Conservation (phyloP, 2,329 filamentous ascomycete genomes). For the Ciborinia camelliae region DNA sequence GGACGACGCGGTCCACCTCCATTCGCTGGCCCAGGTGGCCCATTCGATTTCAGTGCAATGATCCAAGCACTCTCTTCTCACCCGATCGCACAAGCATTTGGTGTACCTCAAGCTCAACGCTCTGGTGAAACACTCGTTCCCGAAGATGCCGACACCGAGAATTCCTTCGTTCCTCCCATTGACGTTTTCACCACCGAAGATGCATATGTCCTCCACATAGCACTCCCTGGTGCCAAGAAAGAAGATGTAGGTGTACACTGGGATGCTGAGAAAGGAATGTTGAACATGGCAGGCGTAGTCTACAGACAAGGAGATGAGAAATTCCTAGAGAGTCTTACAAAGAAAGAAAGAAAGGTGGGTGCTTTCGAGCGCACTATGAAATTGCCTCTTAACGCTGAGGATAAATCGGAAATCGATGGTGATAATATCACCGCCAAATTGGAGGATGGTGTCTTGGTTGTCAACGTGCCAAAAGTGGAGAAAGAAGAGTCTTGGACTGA, state of each 20-base stretch:
- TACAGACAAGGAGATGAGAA: slow-evolving; percentile 68
- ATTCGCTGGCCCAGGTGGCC: slow-evolving; percentile 25
- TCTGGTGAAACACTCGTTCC: slow-evolving; percentile 29
- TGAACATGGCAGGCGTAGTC: slow-evolving; percentile 69
- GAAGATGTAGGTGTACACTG: slow-evolving; percentile 75
- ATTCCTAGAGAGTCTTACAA: slow-evolving; percentile 59
- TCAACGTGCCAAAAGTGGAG: slow-evolving; percentile 74
- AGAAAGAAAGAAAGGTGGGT: slow-evolving; percentile 66
- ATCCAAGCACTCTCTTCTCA: slow-evolving; percentile 30
- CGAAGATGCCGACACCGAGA: slow-evolving; percentile 33
- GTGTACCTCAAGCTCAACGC: slow-evolving; percentile 22
- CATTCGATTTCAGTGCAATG: slow-evolving; percentile 34
- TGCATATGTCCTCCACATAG: slow-evolving; percentile 66
- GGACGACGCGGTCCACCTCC: slow-evolving; percentile 27
- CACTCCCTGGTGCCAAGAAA: slow-evolving; percentile 75
- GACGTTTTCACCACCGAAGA: slow-evolving; percentile 70
- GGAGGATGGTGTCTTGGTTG: slow-evolving; percentile 71
- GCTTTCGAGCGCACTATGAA: slow-evolving; percentile 69
- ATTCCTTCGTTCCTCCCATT: slow-evolving; percentile 60
- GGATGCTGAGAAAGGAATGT: slow-evolving; percentile 62
- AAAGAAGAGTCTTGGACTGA: slow-evolving; percentile 57
- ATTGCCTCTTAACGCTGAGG: slow-evolving; percentile 51
- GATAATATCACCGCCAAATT: slow-evolving; percentile 70
- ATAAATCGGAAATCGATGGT: slow-evolving; percentile 61
- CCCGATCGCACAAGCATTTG: slow-evolving; percentile 33